These are phyloP conservation scores for Hanseniaspora thailandica DNA, from an alignment of 805 yeast genomes.

Conservation along the genomic window DNA sequence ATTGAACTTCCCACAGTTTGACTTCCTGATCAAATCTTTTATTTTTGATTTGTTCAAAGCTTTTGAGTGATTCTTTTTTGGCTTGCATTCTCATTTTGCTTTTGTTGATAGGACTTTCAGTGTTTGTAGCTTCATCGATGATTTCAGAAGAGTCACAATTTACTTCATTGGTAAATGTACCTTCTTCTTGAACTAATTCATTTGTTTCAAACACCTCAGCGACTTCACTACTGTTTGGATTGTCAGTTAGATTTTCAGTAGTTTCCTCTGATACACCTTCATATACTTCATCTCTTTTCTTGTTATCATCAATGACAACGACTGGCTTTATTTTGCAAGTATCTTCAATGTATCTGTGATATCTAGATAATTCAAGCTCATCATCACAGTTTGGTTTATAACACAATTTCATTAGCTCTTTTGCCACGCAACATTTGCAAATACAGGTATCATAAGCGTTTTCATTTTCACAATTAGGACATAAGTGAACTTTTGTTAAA, in stretches of 20 bases:
- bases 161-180: not conserved
- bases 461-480: slow-evolving; percentile 6
- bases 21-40: not conserved
- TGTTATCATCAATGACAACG: not conserved
- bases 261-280: not conserved
- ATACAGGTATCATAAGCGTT: not conserved
- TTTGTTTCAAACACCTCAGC: no score
- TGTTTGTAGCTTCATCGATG: not conserved
- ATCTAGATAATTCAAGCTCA: not conserved
- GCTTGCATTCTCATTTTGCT: not conserved
- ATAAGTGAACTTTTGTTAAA: slow-evolving; percentile 1
- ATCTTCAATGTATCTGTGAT: slow-evolving; percentile 1
- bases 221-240: no score
- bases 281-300: not conserved
- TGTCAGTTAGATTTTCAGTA: not conserved
- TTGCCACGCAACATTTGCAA: slow-evolving; percentile 5
- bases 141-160: not conserved
- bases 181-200: no score
- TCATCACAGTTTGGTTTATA: slow-evolving; percentile 1
- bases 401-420: not conserved
- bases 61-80: not conserved
- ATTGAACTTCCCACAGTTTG: not conserved
- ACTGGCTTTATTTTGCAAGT: not conserved
- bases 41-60: not conserved
- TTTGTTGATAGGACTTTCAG: not conserved